Evolutionary conservation across 257 asterid species (phyloP), one percentile per base, ranked within the genome.

Genomic region (Nyctanthes arbortristis): DNA sequence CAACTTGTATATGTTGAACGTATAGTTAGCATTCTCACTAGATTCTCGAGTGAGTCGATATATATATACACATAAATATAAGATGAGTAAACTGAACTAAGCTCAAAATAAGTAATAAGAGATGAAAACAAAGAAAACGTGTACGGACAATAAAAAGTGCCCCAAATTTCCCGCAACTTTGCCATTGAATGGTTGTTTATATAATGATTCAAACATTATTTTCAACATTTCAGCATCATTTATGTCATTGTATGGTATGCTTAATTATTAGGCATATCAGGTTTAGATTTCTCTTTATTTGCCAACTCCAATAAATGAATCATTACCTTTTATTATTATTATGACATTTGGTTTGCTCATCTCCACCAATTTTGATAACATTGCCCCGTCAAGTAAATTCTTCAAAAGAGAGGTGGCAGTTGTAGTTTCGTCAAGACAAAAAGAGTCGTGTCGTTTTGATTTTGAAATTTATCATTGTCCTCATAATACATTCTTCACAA

Each of bases 231-330:
- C 59, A 52, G 31, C 59, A 52, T 52, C 59, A 52, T 52, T 52
- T 22, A 45, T 45, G 55, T 45, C 55, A 31, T 47, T 32, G 16
- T 14, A 36, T 24, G 27, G n/a, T 16, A 22, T 67, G 18, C 1
- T 20, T 49, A 49, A 66, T 65, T 10, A 49, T 66, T 47, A n/a
- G n/a, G 47, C 33, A 30, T 60, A 60, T 34, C 63, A 52, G 59
- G 16, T 52, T 52, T 52, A 14, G 59, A 52, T 52, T 52, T 52
- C 36, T 59, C 64, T 59, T 28, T 31, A 59, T 28, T 30, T 30
- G 12, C 13, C 24, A 14, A 52, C 59, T 52, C 59, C 22, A 52
- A 20, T 8, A 22, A 52, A 52, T 24, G 16, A 24, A 52, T 52
- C 16, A 52, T 52, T 52, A 20, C 13, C 55, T 45, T 35, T 34